Base-by-base conservation (phyloP, 345 rosid species). In the Eucalyptus albens region DNA sequence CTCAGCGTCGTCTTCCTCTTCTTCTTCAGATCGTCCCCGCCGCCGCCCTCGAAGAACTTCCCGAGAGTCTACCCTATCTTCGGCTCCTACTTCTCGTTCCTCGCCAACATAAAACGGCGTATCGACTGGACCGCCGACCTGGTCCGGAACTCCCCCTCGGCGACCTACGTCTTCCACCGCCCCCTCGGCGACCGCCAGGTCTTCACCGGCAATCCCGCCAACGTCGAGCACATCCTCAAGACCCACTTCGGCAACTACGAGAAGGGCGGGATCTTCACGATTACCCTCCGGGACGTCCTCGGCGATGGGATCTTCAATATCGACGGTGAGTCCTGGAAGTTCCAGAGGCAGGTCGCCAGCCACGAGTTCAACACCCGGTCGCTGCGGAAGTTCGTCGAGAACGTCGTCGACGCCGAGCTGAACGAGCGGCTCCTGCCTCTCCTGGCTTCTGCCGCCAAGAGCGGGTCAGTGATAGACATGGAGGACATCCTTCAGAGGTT, bases 321-420 rank as follows among this genome's bases (percentile, higher is more conserved):
- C 5, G 95, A 97, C 42, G 98, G 96, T 4, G 95, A 92, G 2
- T 88, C 91, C 72, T 96, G 96, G 98, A 94, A 92, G 90, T 92
- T 93, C 87, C 97, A 97, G 88, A 93, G 98, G 87, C 94, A 94
- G 88, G 92, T 95, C 87, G 89, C 96, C 8, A 96, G 97, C 90
- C 93, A 93, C 49, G 97, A 97, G 83, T 95, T 97, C 92, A 95
- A 94, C 90, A 95, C 97, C 33, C 94, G 91, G 6, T 96, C 97
- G 5, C 94, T 97, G 51, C 95, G 95, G 31, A 95, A 94, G 72
- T 96, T 96, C 86, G 89, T 96, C 2, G 93, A 92, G 89, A 94
- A 85, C 19, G 95, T 90, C 16, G 98, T 95, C 14, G 92, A 93
- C 72, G 90, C 92, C 3, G 97, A 96, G 90, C 89, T 95, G 87